Evolutionary conservation across 176 grass and related monocot species (phyloP), one percentile per base, ranked within the genome.

Genomic region (Pharus latifolius): DNA sequence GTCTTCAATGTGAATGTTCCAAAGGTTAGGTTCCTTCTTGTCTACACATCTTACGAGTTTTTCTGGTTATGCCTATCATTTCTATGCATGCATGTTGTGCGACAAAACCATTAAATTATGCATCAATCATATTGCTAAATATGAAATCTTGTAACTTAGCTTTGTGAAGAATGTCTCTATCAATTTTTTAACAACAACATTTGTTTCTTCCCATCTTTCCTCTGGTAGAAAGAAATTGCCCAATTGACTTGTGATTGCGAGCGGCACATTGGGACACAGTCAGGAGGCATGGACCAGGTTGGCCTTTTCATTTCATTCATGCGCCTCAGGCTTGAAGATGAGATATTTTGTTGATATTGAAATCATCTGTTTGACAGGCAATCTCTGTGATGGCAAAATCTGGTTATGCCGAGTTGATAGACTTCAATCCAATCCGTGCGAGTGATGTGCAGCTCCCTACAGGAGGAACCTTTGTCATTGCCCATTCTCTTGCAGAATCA

Each of bases 191-290:
- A n/a, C n/a, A n/a, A n/a, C n/a, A n/a, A n/a, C n/a, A n/a, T n/a
- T n/a, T n/a, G n/a, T n/a, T n/a, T n/a, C n/a, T n/a, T n/a, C n/a
- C n/a, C n/a, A n/a, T n/a, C n/a, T n/a, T n/a, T n/a, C n/a, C n/a
- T n/a, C n/a, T n/a, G 81, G 54, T 75, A 98, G 95, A 98, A 98
- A 98, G 95, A 98, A 86, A 78, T 93, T 81, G 95, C 95, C 69
- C 90, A 94, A 66, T 91, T 98, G 60, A 88, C 95, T 0, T 98
- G 95, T 63, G 67, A 90, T 20, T 98, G 84, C 72, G 95, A 98
- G 65, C 87, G 79, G 10, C 87, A 94, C 56, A 93, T 98, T 46
- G 95, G 95, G 53, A 98, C 87, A 51, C 90, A 94, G 60, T 98
- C 95, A 10, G 95, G 95, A 40, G 90, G 95, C 27, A 98, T 98